Base-by-base conservation (phyloP, 257 asterid genomes). In the Scutellaria barbata region DNA sequence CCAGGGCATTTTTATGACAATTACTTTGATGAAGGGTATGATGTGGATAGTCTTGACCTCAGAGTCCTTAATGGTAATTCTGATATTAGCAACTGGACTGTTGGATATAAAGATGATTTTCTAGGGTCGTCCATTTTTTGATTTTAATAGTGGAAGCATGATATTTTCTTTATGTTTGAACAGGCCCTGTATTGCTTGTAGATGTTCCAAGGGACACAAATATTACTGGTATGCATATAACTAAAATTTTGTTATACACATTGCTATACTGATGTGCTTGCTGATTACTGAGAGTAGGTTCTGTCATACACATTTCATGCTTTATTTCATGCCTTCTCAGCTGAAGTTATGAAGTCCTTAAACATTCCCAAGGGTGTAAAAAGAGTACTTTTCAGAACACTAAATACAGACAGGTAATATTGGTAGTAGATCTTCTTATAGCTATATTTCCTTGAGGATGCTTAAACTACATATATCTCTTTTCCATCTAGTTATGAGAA, bases 151-250 rank as follows among this genome's bases (percentile, higher is more conserved):
- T 22, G 25, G 25, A 22, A 56, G 22, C 16, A 13, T 48, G 46
- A 20, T 63, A 71, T 48, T 69, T 25, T 60, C 35, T 37, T 35
- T 70, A 66, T 72, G 70, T 71, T 68, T 76, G 64, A 71, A 68
- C 92, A 91, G 99, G 99, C 40, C 90, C 83, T 9, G 99, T 93
- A 16, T 65, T 94, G 79, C 82, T 94, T 45, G 86, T 94, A 75
- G 99, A 91, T 79, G 98, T 89, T 78, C 98, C 99, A 30, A 88
- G 96, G 68, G 87, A 91, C 88, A 84, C 82, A 74, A 94, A 94
- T 76, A 78, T 91, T 65, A 94, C 98, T 12, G 99, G 99, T 91
- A 86, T 60, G 66, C 51, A 25, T 51, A 51, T 18, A 46, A 48
- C 42, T 50, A 45, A 45, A 62, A 20, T 8, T 39, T 40, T 8